phyloP scores from a whole-genome alignment of 345 rosid species.

The Syzygium aromaticum region DNA sequence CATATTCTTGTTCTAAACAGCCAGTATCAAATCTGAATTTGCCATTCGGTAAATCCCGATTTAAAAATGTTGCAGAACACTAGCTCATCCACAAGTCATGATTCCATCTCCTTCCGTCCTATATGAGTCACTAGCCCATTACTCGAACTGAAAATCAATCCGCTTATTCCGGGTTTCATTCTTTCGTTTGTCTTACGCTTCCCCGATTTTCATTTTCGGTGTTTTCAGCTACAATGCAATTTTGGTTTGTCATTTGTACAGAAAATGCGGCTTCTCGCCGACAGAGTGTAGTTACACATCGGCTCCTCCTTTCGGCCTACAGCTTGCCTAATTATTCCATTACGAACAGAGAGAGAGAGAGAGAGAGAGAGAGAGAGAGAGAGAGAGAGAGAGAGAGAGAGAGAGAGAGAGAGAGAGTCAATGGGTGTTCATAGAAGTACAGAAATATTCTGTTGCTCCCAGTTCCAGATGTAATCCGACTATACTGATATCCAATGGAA shows the following conservation, averaged over 20 bases:
- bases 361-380: not conserved
- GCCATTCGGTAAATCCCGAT: slow-evolving; percentile 8
- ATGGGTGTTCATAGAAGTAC: slow-evolving; percentile 3
- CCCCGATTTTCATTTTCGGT: slow-evolving; percentile 1
- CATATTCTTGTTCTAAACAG: slow-evolving; percentile 51
- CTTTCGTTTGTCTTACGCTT: not conserved
- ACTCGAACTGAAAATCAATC: not conserved
- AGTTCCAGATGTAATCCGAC: slow-evolving; percentile 39
- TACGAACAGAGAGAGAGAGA: not conserved
- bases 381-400: not conserved
- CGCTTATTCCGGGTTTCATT: not conserved
- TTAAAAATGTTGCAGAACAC: slow-evolving; percentile 56
- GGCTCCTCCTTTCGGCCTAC: slow-evolving; percentile 36
- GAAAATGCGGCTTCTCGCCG: slow-evolving; percentile 15
- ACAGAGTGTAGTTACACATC: slow-evolving; percentile 43
- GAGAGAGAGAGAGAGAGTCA: not conserved
- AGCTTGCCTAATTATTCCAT: not conserved
- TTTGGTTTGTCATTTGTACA: slow-evolving; percentile 52
- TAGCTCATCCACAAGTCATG: slow-evolving; percentile 1
- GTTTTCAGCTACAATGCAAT: slow-evolving; percentile 26
- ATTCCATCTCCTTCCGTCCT: not conserved
- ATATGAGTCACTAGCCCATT: not conserved
- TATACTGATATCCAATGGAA: slow-evolving; percentile 30
- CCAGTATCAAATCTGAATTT: slow-evolving; percentile 47
- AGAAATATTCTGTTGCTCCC: not conserved